Base-by-base conservation (phyloP, 1,284 basidiomycete species). In the Malassezia japonica region DNA sequence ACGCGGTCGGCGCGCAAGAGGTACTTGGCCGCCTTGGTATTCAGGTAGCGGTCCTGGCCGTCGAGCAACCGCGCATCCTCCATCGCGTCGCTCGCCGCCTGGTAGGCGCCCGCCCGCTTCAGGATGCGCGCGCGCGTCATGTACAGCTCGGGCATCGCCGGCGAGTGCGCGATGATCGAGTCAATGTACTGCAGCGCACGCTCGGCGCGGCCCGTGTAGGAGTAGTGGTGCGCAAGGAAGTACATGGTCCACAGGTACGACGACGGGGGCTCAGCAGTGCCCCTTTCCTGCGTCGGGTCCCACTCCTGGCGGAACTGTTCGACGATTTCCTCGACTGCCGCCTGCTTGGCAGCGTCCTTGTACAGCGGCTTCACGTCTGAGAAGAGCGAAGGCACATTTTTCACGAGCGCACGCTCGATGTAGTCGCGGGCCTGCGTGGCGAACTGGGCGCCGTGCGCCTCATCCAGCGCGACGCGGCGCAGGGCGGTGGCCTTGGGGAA, bases 161-260 rank as follows among this genome's bases (percentile, higher is more conserved):
- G 91, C 0, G 94, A 94, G 70, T 98, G 92, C 16, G 76, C 67
- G 15, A 90, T 76, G 1, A 89, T 80, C 1, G 74, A 61, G 25
- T 83, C 78, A 24, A 96, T 77, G 16, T 86, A 76, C 16, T 78
- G 74, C 12, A 96, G 75, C 0, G 92, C 83, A 40, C 78, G 78
- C 4, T 74, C 59, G 4, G 33, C 32, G 4, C 44, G 27, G 7
- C 74, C 74, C 23, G 62, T 66, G 80, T 62, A 58, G 1, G 88
- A 85, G 65, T 92, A 80, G 74, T 95, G 90, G 59, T 95, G 87
- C 0, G 88, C 84, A 39, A 95, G 83, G 78, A 85, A 95, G 77
- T 95, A 96, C 47, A 96, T 81, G 4, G 85, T 83, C 92, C 94
- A 99, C 18, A 98, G 80, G 62, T 92, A 86, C 7, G 83, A 83